Evolutionary conservation across 2,329 filamentous ascomycete genomes (phyloP), one percentile per base, ranked within the genome.

Genomic region (Neonectria hederae): DNA sequence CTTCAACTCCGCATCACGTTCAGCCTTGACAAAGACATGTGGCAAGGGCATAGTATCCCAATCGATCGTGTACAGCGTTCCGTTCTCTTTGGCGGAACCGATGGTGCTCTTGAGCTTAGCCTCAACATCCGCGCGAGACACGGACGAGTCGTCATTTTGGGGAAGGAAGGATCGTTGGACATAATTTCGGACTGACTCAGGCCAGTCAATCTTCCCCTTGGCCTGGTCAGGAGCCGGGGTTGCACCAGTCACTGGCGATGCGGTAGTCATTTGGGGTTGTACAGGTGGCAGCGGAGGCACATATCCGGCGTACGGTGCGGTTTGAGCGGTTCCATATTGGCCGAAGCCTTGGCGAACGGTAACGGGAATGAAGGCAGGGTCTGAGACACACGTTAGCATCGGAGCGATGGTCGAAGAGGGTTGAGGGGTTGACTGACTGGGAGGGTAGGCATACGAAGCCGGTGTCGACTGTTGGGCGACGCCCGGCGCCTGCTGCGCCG

Each of bases 111-210:
- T 97, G 68, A 99, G 83, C 76, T 94, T 97, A 65, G 84, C 83
- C 78, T 97, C 92, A 84, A 97, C 91, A 62, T 97, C 93, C 57
- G 84, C 74, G 57, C 87, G 86, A 54, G 82, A 78, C 49, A 94
- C 87, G 42, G 86, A 85, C 5, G 85, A 74, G 66, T 92, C 85
- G 69, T 89, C 83, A 76, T 94, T 92, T 63, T 89, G 87, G 26
- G 89, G 87, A 54, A 92, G 89, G 77, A 98, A 98, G 26, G 94
- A 94, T 75, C 94, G 90, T 74, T 94, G 91, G 32, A 98, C 95
- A 81, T 97, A 98, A 69, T 86, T 84, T 72, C 94, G 92, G 65
- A 98, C 93, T n/a, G 90, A 87, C 46, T 87, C 83, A 32, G 94
- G 90, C 90, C 93, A 98, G 72, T 91, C 88, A 73, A 91, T 89